A percentile compares a stretch with the other conserved stretches of the same genome.
Conservation (phyloP, 164 flowering plant genomes). For the Tetrastigma voinierianum region DNA sequence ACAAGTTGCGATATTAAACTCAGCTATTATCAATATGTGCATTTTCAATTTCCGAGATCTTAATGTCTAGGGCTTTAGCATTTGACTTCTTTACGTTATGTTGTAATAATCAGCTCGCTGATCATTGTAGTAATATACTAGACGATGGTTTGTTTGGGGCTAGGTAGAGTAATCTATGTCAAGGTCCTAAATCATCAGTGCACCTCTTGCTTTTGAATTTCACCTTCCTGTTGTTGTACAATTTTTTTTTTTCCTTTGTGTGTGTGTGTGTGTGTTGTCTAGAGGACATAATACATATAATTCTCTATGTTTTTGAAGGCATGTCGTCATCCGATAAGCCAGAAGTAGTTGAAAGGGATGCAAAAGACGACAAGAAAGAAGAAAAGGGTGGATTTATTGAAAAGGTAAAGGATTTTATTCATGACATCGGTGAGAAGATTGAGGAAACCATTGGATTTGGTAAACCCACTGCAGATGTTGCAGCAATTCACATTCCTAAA, state of each 20-base stretch:
- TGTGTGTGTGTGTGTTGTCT: background rate
- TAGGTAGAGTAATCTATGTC: no score
- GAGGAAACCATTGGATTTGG: constrained; percentile 81
- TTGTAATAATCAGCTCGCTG: no score
- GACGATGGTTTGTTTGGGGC: no score
- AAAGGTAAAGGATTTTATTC: constrained; percentile 76
- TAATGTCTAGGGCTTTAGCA: no score
- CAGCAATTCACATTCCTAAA: constrained; percentile 63
- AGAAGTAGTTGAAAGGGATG: constrained; percentile 51
- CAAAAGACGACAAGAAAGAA: constrained; percentile 43
- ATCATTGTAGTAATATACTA: no score
- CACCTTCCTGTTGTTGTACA: no score
- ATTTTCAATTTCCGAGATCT: no score
- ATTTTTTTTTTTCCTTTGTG: background rate
- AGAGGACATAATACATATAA: background rate
- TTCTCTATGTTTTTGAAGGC: constrained; percentile 15
- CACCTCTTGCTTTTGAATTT: no score
- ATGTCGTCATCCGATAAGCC: constrained; percentile 75
- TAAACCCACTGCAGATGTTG: constrained; percentile 82
- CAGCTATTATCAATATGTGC: no score
- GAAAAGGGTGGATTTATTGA: constrained; percentile 66
- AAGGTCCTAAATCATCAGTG: no score
- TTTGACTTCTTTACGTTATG: no score
- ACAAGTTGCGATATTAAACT: no score
- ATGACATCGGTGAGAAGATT: constrained; percentile 79